These are phyloP conservation scores for Saccharomycopsis javanensis DNA, from an alignment of 805 yeast species.

Conservation along the genomic window DNA sequence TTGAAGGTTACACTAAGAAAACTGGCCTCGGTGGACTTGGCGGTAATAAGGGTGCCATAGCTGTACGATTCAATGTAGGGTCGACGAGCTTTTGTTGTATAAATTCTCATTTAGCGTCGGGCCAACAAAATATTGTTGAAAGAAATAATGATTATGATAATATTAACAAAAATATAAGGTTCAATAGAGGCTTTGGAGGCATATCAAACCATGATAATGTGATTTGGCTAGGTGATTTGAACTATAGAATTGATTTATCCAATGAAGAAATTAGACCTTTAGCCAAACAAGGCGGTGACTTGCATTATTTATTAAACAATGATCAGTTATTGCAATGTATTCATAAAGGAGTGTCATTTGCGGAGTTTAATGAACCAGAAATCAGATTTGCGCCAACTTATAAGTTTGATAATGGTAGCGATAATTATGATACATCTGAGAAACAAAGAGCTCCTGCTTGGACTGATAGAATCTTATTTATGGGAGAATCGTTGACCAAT, in stretches of 20 bases:
- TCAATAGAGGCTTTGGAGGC: slow-evolving; percentile 53
- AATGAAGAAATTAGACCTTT: slow-evolving; percentile 65
- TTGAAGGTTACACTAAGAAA: slow-evolving; percentile 89
- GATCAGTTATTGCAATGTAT: slow-evolving; percentile 80
- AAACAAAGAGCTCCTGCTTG: slow-evolving; percentile 91
- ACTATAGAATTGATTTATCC: slow-evolving; percentile 46
- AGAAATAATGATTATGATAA: slow-evolving; percentile 77
- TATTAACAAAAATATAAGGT: slow-evolving; percentile 64
- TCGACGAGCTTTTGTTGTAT: slow-evolving; percentile 73
- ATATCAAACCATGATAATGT: slow-evolving; percentile 77
- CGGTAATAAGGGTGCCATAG: slow-evolving; percentile 95
- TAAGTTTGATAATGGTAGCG: slow-evolving; percentile 80
- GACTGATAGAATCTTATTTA: slow-evolving; percentile 82
- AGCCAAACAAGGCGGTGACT: slow-evolving; percentile 32
- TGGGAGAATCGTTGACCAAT: slow-evolving; percentile 50
- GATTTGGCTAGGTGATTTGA: slow-evolving; percentile 92
- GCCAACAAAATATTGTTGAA: slow-evolving; percentile 69
- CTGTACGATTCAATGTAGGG: slow-evolving; percentile 77
- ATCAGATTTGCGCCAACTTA: slow-evolving; percentile 83
- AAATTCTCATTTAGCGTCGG: slow-evolving; percentile 93
- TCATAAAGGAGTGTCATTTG: slow-evolving; percentile 61
- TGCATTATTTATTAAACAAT: slow-evolving; percentile 42
- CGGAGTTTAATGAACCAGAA: slow-evolving; percentile 65
- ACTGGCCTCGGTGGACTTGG: slow-evolving; percentile 96
- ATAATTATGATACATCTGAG: slow-evolving; percentile 77